Base-by-base conservation (phyloP, 345 rosid genomes). In the Aegle marmelos region DNA sequence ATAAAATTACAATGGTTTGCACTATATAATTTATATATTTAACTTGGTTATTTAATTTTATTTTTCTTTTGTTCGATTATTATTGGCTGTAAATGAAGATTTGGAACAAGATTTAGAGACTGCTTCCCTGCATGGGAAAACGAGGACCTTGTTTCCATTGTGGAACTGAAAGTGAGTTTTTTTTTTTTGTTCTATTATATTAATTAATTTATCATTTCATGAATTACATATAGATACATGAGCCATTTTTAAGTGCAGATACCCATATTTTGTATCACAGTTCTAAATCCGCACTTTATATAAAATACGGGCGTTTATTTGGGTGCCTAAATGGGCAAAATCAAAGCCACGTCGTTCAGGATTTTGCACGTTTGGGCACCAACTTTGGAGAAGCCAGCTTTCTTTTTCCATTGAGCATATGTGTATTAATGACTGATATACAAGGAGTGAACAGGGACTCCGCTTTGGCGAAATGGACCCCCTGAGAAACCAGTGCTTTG, bases 401-500 rank as follows among this genome's bases (percentile, higher is more conserved):
- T 39, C 9, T 39, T 9, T 39, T 34, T 5, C 37, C 5, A 37
- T 39, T 39, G 2, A 39, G 9, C 11, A 33, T 37, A 11, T 4
- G n/a, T 34, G 3, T n/a, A 2, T 10, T 22, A 36, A 8, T 66
- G 50, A 33, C 1, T 3, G 10, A 21, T 31, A 21, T 31, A 31
- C 34, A 16, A 31, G 6, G 31, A 36, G 64, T 79, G 9, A 77
- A 71, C 83, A 89, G 95, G 84, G 17, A 88, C 95, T 17, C 95
- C 91, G 24, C 81, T 90, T 0, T 91, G 93, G 95, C 27, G 95
- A 76, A 88, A 91, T 66, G 93, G 93, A 50, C 95, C 92, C 28
- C 73, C 77, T 7, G 90, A 83, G 64, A 91, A 90, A 76, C 95
- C 92, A 14, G 91, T 91, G 3, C n/a, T 91, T 72, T 91, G 93